phyloP scores from a whole-genome alignment of 1,139 yeast genomes.

The Tardiomyces digboiensis region DNA sequence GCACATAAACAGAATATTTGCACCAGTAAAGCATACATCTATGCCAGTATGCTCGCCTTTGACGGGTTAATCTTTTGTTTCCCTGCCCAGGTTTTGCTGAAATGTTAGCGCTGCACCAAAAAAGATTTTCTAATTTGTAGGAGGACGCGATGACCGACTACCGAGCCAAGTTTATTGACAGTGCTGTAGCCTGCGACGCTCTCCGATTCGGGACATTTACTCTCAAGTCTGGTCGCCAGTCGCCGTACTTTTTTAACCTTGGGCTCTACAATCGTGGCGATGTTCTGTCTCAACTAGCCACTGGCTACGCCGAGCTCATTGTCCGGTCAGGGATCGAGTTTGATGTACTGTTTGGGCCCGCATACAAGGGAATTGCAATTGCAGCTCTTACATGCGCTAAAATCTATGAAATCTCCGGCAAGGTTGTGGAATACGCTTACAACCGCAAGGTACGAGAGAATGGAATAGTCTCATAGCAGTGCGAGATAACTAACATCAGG shows the following conservation, averaged over 20 bases:
- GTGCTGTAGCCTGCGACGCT: slow-evolving; percentile 74
- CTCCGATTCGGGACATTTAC: slow-evolving; percentile 83
- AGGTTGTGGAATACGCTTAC: slow-evolving; percentile 30
- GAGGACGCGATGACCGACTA: background rate
- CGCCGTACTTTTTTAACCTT: slow-evolving; percentile 96
- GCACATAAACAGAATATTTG: no score
- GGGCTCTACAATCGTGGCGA: slow-evolving; percentile 83
- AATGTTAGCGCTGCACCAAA: no score
- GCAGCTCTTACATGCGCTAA: slow-evolving; percentile 92
- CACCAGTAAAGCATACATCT: no score
- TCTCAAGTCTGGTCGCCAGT: slow-evolving; percentile 80
- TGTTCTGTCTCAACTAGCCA: slow-evolving; percentile 67
- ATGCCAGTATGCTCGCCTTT: no score
- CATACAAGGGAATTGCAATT: slow-evolving; percentile 94
- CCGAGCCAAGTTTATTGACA: slow-evolving; percentile 44
- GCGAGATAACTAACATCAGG: slow-evolving; percentile 29
- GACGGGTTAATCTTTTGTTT: no score
- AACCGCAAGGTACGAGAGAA: slow-evolving; percentile 29
- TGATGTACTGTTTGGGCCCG: slow-evolving; percentile 94
- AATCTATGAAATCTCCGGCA: slow-evolving; percentile 64
- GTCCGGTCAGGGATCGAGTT: slow-evolving; percentile 72
- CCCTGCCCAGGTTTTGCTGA: no score
- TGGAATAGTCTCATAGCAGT: no score
- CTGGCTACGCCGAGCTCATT: slow-evolving; percentile 84
- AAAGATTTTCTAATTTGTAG: no score